Conservation (phyloP, 164 flowering plant species). For the Piper betle region DNA sequence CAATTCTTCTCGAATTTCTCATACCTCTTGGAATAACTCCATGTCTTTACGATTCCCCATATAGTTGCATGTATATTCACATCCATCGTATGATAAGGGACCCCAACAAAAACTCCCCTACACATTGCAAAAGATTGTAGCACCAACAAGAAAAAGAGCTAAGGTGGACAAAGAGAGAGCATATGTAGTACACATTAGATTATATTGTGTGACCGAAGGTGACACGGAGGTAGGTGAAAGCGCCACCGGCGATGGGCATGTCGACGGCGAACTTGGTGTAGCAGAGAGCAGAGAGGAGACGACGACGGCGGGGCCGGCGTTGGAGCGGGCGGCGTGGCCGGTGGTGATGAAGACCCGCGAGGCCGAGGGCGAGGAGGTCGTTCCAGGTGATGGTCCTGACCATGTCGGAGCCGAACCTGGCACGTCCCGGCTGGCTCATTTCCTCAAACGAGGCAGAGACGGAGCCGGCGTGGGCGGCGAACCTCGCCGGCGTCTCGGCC, state of each 20-base stretch:
- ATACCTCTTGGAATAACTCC: too few species aligned
- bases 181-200: slow-evolving; percentile 5
- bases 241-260: slow-evolving; percentile 92
- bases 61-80: too few species aligned
- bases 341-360: slow-evolving; percentile 75
- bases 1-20: too few species aligned
- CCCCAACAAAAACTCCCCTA: background rate
- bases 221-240: slow-evolving; percentile 76
- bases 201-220: too few species aligned
- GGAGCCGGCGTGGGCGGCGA: slow-evolving; percentile 41
- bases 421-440: slow-evolving; percentile 34
- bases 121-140: background rate
- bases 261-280: slow-evolving; percentile 93
- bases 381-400: slow-evolving; percentile 49
- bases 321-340: slow-evolving; percentile 35
- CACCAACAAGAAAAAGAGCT: background rate
- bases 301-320: slow-evolving; percentile 68
- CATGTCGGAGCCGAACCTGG: slow-evolving; percentile 56
- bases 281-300: slow-evolving; percentile 87
- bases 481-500: slow-evolving; percentile 34
- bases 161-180: background rate
- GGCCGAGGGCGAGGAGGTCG: slow-evolving; percentile 64
- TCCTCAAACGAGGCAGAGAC: slow-evolving; percentile 63
- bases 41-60: too few species aligned
- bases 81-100: too few species aligned